phyloP scores from a whole-genome alignment of 169 alveolate species.

The Cryptosporidium andersoni region DNA sequence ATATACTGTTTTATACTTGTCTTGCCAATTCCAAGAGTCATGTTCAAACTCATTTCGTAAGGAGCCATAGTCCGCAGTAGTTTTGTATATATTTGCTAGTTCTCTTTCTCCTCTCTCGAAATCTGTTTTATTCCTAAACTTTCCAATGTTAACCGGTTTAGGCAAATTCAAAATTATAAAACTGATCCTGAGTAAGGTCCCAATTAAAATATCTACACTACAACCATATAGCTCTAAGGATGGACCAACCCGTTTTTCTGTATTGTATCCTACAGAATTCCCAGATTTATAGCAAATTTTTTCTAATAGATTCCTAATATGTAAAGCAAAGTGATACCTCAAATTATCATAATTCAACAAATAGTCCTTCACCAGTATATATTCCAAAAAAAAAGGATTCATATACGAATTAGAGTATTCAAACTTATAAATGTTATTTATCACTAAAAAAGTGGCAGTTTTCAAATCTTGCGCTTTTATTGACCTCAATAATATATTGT shows the following conservation, averaged over 20 bases:
- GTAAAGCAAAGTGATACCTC: conserved; percentile 15
- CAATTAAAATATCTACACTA: too few species aligned
- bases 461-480: conserved; percentile 11
- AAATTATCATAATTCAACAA: conserved; percentile 18
- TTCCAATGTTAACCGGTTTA: background rate
- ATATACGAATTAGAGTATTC: background rate
- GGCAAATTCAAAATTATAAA: conserved; percentile 25
- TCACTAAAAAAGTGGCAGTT: conserved; percentile 5
- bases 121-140: too few species aligned
- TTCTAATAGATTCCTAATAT: conserved; percentile 20
- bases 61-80: background rate
- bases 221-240: too few species aligned
- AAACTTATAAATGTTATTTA: background rate
- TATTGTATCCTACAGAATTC: background rate
- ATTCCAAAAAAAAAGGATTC: conserved; percentile 37
- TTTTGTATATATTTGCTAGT: background rate
- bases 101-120: background rate
- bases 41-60: background rate
- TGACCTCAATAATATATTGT: conserved; percentile 37
- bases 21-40: conserved; percentile 7
- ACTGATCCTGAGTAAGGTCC: background rate
- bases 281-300: background rate
- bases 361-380: conserved; percentile 34
- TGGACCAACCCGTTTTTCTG: too few species aligned
- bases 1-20: conserved; percentile 16